Base-by-base conservation (phyloP, 1,284 basidiomycete genomes). In the Ceratobasidium sp. region DNA sequence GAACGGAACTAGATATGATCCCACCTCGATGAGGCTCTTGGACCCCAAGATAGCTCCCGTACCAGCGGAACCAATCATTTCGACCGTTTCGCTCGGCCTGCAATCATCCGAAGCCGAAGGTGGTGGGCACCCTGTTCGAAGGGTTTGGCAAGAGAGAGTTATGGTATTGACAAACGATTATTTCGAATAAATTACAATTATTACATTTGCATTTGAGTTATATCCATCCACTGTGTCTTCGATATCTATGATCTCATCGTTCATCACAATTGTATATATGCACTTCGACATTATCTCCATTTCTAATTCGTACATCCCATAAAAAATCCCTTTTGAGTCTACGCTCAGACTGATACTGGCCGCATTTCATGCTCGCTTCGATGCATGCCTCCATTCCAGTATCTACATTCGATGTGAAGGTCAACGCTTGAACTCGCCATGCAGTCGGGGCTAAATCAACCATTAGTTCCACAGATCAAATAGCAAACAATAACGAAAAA, bases 71-170 rank as follows among this genome's bases (percentile, higher is more conserved):
- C 64, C 64, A 55, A 67, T 67, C 3, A 50, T 67, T 5, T 53
- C 64, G 1, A 67, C 64, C 1, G 52, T 67, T 12, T 53, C 50
- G 16, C 28, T 67, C 16, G 64, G 64, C n/a, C 32, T 67, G 6
- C 50, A 55, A 23, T 67, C 64, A 18, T 67, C 64, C 18, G 64
- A 67, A 26, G 64, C 64, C 16, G 64, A 53, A 43, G 64, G 64
- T 43, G 64, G 64, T 18, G 64, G 64, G 1, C 34, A 36, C 3
- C 50, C 50, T 26, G 48, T 50, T 5, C 50, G 43, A 26, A 32
- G 41, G 32, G 64, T 67, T 26, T 67, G 64, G 64, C 64, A 67
- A 23, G 36, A 53, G 14, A 34, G 28, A 32, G 64, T 52, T 34
- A 23, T 43, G 34, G 52, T 67, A n/a, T 55, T 67, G 23, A 55